phyloP scores from a whole-genome alignment of 345 rosid species.

The Odontarrhena argentea region DNA sequence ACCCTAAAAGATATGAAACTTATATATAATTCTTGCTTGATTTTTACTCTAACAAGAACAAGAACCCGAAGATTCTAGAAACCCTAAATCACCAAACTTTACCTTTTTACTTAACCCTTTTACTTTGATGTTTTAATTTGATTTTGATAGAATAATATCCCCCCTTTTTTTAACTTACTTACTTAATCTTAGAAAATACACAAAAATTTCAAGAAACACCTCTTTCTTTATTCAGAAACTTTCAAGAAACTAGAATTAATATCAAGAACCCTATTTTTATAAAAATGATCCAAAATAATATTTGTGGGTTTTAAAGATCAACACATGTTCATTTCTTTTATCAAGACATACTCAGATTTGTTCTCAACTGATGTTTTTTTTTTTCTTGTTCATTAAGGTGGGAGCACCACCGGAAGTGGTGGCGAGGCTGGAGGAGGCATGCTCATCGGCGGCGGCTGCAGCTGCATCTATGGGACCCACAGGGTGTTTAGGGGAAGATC shows the following conservation, averaged over 20 bases:
- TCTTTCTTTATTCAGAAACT: slow-evolving; percentile 18
- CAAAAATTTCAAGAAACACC: neutral
- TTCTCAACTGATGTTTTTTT: neutral
- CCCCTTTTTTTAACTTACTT: slow-evolving; percentile 24
- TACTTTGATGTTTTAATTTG: slow-evolving; percentile 39
- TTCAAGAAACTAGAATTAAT: neutral
- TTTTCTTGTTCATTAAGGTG: slow-evolving; percentile 49
- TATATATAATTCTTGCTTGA: neutral
- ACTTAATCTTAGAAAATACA: slow-evolving; percentile 17
- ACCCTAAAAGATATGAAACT: too few species aligned
- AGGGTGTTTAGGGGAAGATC: slow-evolving; percentile 76
- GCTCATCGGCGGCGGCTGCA: slow-evolving; percentile 60
- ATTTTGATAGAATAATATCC: slow-evolving; percentile 22
- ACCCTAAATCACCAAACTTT: slow-evolving; percentile 32
- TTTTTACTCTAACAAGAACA: slow-evolving; percentile 10
- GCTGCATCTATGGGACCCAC: slow-evolving; percentile 51
- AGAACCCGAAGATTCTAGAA: slow-evolving; percentile 22
- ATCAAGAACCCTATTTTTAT: slow-evolving; percentile 15
- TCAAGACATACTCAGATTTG: too few species aligned
- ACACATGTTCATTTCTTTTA: neutral
- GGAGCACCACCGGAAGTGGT: slow-evolving; percentile 95
- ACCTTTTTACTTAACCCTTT: slow-evolving; percentile 26
- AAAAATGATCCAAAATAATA: neutral
- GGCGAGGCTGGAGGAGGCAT: slow-evolving; percentile 77
- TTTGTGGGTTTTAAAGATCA: neutral